phyloP scores from a whole-genome alignment of 2,329 filamentous ascomycete genomes.

The Neonectria punicea region DNA sequence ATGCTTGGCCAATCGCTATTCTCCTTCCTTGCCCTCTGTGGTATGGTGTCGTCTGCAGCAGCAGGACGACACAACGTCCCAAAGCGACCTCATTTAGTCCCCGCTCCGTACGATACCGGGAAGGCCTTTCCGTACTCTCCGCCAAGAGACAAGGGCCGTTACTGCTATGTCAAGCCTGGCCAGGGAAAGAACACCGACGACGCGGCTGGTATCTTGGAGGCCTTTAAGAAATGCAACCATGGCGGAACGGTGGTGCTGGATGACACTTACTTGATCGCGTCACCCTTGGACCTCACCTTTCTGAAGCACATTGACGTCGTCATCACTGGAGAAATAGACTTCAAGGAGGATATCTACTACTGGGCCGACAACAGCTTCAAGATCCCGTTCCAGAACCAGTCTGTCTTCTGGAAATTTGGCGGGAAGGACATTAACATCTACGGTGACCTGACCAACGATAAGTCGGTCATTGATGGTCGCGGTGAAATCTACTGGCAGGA shows the following conservation, averaged over 20 bases:
- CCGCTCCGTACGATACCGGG: conserved; percentile 33
- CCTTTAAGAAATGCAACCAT: conserved; percentile 62
- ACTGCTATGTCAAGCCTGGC: conserved; percentile 36
- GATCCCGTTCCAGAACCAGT: conserved; percentile 73
- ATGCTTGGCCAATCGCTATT: conserved; percentile 23
- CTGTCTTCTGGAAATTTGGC: conserved; percentile 50
- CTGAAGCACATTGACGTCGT: conserved; percentile 71
- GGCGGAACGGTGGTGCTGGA: conserved; percentile 72
- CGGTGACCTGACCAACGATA: conserved; percentile 71
- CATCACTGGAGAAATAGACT: conserved; percentile 65
- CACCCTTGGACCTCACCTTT: conserved; percentile 72
- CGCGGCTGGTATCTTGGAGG: conserved; percentile 32
- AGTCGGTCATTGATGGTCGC: conserved; percentile 68
- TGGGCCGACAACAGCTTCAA: conserved; percentile 74
- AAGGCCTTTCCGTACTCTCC: conserved; percentile 31
- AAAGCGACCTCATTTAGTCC: conserved; percentile 30
- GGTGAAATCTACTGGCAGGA: conserved; percentile 41
- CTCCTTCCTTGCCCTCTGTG: conserved; percentile 22
- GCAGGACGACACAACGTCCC: conserved; percentile 24
- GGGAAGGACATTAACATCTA: conserved; percentile 68
- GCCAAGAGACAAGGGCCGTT: conserved; percentile 17
- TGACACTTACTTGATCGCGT: conserved; percentile 69
- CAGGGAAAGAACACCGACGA: conserved; percentile 28
- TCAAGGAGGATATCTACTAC: conserved; percentile 74
- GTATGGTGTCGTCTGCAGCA: conserved; percentile 25